Evolutionary conservation across 2,329 filamentous ascomycete species (phyloP).

Genomic region (Cryphonectria radicalis): DNA sequence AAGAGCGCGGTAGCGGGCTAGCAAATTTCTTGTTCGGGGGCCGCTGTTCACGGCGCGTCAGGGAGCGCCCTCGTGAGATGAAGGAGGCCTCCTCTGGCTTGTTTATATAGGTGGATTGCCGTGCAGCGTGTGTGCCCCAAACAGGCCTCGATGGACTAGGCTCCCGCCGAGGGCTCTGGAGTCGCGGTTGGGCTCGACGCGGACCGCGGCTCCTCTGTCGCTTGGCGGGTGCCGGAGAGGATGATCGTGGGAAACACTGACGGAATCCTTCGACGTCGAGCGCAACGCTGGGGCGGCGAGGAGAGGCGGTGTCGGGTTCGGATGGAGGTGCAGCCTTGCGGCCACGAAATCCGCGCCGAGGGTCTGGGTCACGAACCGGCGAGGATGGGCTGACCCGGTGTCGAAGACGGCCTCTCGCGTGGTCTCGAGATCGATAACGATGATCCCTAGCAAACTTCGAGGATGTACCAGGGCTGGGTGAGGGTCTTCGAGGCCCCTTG

Average conservation of each 20-base stretch:
- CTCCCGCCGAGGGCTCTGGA: constrained; percentile 28
- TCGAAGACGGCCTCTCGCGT: constrained; percentile 41
- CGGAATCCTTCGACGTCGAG: constrained; percentile 18
- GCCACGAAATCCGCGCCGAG: constrained; percentile 46
- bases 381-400: constrained; percentile 35
- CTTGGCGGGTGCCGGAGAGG: constrained; percentile 35
- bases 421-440: constrained; percentile 45
- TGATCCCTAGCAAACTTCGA: constrained; percentile 42
- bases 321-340: constrained; percentile 43
- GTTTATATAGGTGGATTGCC: constrained; percentile 17
- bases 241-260: constrained; percentile 32
- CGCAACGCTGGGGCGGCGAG: constrained; percentile 21
- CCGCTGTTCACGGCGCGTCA: constrained; percentile 34
- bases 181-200: constrained; percentile 30
- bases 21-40: constrained; percentile 33
- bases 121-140: constrained; percentile 24
- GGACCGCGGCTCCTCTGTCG: constrained; percentile 38
- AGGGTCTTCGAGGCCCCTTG: constrained; percentile 38
- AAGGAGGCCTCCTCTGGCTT: constrained; percentile 27
- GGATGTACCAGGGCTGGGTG: constrained; percentile 33
- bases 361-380: constrained; percentile 29
- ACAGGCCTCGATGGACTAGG: constrained; percentile 20
- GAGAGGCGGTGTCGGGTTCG: constrained; percentile 31
- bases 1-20: constrained; percentile 31
- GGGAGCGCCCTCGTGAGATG: constrained; percentile 33